Evolutionary conservation across 805 yeast species (phyloP), one percentile per base, ranked within the genome.

Genomic region (Wickerhamomyces chaumierensis): DNA sequence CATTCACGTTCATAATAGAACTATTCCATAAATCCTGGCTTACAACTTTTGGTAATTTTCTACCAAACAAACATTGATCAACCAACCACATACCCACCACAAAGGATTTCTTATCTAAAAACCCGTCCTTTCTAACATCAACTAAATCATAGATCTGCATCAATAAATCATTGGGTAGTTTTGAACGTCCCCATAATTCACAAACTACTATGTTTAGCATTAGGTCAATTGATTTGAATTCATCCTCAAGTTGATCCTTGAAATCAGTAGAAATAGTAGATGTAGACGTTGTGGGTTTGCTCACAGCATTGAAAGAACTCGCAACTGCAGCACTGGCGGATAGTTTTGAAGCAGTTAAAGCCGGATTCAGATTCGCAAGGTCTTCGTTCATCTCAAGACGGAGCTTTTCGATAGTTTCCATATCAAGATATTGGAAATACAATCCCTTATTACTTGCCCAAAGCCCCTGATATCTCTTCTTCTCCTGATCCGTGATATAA

Each of bases 81-180:
- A 92, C 88, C 4, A 88, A 60, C 98, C 98, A 92, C 82, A 84
- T 88, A 0, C 98, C 98, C n/a, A 88, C 90, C 25, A 90, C 62
- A 51, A 92, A 92, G 45, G 88, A 90, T 29, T 77, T 79, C 44
- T 84, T 73, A 47, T 78, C 81, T 39, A 92, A 62, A 1, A 83
- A 73, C 0, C 95, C 94, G 55, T 82, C 92, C 35, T 64, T 58
- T 47, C 77, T 57, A 39, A 61, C 68, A 53, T 73, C 85, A 5
- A 88, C 90, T 49, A 81, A 65, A 36, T 75, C 72, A 86, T 86
- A 85, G 21, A 79, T 78, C 36, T 73, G 70, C 18, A 62, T 65
- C 25, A 83, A 56, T 0, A 74, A 68, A 20, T 78, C 82, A 15
- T 61, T 66, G 2, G 90, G 77, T 31, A 92, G 63, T 47, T 77